Evolutionary conservation across 73 alveolate species (phyloP).

Genomic region (Paramecium pentaurelia): DNA sequence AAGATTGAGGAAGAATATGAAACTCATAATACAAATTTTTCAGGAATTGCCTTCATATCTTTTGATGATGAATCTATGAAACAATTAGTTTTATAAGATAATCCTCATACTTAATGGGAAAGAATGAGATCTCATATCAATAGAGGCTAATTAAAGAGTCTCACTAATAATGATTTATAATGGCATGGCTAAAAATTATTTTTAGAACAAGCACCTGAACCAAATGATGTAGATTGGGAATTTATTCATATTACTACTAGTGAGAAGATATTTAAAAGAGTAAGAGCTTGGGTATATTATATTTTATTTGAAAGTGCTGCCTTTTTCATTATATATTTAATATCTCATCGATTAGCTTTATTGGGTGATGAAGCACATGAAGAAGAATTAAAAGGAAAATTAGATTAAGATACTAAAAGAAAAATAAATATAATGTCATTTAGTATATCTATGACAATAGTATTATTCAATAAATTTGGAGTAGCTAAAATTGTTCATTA

Average conservation of each 20-base stretch:
- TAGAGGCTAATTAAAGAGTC: constrained; percentile 12
- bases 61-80: constrained; percentile 52
- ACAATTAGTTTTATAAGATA: constrained; percentile 22
- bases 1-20: constrained; percentile 15
- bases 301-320: constrained; percentile 28
- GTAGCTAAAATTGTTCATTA: constrained; percentile 51
- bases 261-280: constrained; percentile 32
- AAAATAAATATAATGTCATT: constrained; percentile 15
- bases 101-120: constrained; percentile 39
- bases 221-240: constrained; percentile 66
- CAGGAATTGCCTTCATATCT: constrained; percentile 59
- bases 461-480: constrained; percentile 53
- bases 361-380: constrained; percentile 54
- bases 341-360: constrained; percentile 26
- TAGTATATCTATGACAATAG: constrained; percentile 29
- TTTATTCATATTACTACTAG: constrained; percentile 52
- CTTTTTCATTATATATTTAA: constrained; percentile 28
- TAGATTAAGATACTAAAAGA: constrained; percentile 22
- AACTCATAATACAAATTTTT: constrained; percentile 30
- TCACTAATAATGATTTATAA: constrained; percentile 29
- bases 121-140: constrained; percentile 15
- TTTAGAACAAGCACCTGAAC: constrained; percentile 61
- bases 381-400: constrained; percentile 53
- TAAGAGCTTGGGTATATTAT: constrained; percentile 8
- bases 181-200: constrained; percentile 50